Conservation (phyloP, 2,329 filamentous ascomycete genomes). For the Knufia petricola region DNA sequence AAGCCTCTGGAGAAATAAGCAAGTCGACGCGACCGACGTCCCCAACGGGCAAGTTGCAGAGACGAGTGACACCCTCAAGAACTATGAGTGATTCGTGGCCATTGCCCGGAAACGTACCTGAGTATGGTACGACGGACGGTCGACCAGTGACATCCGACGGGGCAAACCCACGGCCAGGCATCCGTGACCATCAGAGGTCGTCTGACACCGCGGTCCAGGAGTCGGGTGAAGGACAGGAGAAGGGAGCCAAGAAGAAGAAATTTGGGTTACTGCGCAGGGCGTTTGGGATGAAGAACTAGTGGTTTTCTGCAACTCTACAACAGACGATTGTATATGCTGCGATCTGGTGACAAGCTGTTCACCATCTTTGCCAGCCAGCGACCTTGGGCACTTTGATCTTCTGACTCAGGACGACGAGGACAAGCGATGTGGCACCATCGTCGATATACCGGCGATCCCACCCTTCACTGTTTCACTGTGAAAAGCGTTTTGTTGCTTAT, state of each 20-base stretch:
- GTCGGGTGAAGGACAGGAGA: constrained; percentile 23
- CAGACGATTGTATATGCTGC: not conserved
- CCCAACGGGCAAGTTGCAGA: constrained; percentile 37
- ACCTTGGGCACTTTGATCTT: not conserved
- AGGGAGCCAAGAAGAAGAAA: constrained; percentile 36
- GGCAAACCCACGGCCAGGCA: constrained; percentile 14
- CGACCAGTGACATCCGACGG: constrained; percentile 25
- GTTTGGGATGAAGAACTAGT: constrained; percentile 32
- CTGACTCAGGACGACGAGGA: not conserved
- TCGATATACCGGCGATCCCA: no score
- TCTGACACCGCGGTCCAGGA: constrained; percentile 12
- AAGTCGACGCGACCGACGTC: constrained; percentile 4
- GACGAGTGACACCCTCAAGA: constrained; percentile 33
- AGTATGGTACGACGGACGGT: constrained; percentile 6
- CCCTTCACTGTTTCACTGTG: no score
- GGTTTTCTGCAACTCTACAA: not conserved
- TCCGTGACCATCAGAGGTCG: constrained; percentile 18
- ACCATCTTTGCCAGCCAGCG: not conserved
- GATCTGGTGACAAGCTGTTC: not conserved
- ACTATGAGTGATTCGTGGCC: constrained; percentile 41
- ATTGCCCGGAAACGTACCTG: constrained; percentile 26
- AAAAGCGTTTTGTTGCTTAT: no score
- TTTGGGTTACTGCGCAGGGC: constrained; percentile 37
- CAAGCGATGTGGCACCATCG: not conserved
- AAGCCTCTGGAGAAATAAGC: constrained; percentile 17